Evolutionary conservation across 805 yeast genomes (phyloP), one percentile per base, ranked within the genome.

Genomic region (Kodamaea sagamina): DNA sequence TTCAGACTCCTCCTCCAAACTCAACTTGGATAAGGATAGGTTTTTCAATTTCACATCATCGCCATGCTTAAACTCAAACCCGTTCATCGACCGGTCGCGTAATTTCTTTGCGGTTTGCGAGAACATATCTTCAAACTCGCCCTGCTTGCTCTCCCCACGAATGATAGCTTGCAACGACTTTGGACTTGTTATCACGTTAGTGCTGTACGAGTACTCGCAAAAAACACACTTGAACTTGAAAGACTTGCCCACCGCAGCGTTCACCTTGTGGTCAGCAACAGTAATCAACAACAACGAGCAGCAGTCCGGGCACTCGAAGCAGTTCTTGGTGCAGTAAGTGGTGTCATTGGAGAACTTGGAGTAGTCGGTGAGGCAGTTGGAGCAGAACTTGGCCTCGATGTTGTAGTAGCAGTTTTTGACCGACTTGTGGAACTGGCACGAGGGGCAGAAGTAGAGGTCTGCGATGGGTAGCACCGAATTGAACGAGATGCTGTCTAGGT

Each of bases 241-340:
- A 2, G 57, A 42, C 48, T 72, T 74, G 2, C 68, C 68, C 28
- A 36, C 32, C 10, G 19, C 39, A 11, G 43, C 47, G 12, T 39
- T 36, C 6, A 37, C 35, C 5, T 28, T 25, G 24, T 45, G 49
- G 27, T 58, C 58, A n/a, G 52, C 46, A 12, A 49, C 41, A 10
- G 52, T 34, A 4, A 68, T 61, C 2, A 55, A 25, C 9, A 68
- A 43, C 24, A 58, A 54, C 0, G 69, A 51, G 2, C 48, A 39
- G 46, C 75, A 71, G 4, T 46, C 36, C 1, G 75, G 75, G 45
- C 75, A 71, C 19, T 50, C 57, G 42, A 68, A 68, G 48, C 75
- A 71, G 47, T 65, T 71, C 40, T 62, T 64, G n/a, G 57, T 47
- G 46, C 75, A 71, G 42, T 24, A 10, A 35, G 60, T 40, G 12